Base-by-base conservation (phyloP, 805 yeast genomes). In the Candida alai region DNA sequence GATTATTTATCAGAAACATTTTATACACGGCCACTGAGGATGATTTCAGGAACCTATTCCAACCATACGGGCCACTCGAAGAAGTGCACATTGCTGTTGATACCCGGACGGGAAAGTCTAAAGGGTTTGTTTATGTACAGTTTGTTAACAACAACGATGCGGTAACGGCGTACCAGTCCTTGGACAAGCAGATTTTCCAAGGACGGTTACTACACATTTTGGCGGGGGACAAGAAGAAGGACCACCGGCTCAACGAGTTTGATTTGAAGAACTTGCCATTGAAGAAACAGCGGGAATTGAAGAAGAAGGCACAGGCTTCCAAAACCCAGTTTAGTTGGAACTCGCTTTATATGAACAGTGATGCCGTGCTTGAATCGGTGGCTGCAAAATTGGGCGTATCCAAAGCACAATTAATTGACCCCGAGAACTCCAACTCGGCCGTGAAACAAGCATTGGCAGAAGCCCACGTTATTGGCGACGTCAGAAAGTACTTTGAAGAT, bases 381-480 rank as follows among this genome's bases (percentile, higher is more conserved):
- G 96, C 97, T 2, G 56, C 75, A 6, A 82, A 83, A 48, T 60
- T 93, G 60, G 97, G 97, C 6, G 68, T 93, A 32, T 56, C 78
- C 18, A 93, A 90, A 58, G 70, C 93, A 6, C 86, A 87, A 37
- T 70, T 93, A 51, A 74, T 93, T 41, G 94, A 93, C 56, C 90
- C 96, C 1, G 84, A 86, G 47, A 85, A 80, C 44, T 73, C 95
- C 6, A 79, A 72, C 40, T 83, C 95, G 34, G 97, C 96, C 1
- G 97, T 93, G 10, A 86, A 89, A 54, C 97, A 89, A 60, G 97
- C 98, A 0, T 72, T 93, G 43, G 97, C 98, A 0, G 98, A 93
- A 63, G 94, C 97, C 2, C 93, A 88, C 52, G 96, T 89, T 12
- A 80, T 93, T 50, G 93, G 89, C 28, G 93, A 83, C 57, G 95